Evolutionary conservation across 2,329 filamentous ascomycete genomes (phyloP).

Genomic region (Cercospora nicotianae): DNA sequence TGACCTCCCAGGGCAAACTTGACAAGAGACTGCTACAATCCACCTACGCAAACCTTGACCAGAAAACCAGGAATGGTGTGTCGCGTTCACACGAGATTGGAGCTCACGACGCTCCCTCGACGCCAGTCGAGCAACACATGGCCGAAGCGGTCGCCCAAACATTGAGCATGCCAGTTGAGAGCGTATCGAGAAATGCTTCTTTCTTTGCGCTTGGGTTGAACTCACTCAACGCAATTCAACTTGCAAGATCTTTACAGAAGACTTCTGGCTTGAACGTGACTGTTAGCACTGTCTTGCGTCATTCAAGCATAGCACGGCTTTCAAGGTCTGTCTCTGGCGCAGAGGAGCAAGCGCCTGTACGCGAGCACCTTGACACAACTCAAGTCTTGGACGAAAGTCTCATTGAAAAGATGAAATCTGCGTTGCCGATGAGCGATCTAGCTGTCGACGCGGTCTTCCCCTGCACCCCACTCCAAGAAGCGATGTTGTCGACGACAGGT

Average conservation of each 20-base stretch:
- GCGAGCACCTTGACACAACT: neutral
- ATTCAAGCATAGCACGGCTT: constrained; percentile 65
- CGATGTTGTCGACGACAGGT: constrained; percentile 68
- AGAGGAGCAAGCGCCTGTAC: neutral
- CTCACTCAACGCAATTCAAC: constrained; percentile 68
- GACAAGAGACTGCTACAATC: constrained; percentile 58
- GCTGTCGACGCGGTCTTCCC: constrained; percentile 63
- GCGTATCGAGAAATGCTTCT: constrained; percentile 65
- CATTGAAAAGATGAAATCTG: constrained; percentile 14
- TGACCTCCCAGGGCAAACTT: constrained; percentile 73
- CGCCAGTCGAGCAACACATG: constrained; percentile 57
- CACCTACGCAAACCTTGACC: constrained; percentile 51
- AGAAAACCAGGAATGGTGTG: constrained; percentile 48
- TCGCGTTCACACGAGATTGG: constrained; percentile 38
- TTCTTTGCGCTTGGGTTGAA: constrained; percentile 72
- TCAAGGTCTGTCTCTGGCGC: neutral
- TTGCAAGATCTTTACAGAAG: constrained; percentile 61
- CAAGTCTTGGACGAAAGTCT: constrained; percentile 8
- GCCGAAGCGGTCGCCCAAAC: constrained; percentile 55
- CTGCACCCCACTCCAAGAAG: constrained; percentile 84
- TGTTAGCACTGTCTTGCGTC: constrained; percentile 68
- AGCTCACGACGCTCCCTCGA: constrained; percentile 50
- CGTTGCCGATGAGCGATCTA: neutral
- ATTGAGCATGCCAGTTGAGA: constrained; percentile 47
- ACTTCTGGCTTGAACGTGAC: constrained; percentile 53